These are phyloP conservation scores for Phytophthora lateralis DNA, from an alignment of 352 stramenopile genomes.

Conservation along the genomic window DNA sequence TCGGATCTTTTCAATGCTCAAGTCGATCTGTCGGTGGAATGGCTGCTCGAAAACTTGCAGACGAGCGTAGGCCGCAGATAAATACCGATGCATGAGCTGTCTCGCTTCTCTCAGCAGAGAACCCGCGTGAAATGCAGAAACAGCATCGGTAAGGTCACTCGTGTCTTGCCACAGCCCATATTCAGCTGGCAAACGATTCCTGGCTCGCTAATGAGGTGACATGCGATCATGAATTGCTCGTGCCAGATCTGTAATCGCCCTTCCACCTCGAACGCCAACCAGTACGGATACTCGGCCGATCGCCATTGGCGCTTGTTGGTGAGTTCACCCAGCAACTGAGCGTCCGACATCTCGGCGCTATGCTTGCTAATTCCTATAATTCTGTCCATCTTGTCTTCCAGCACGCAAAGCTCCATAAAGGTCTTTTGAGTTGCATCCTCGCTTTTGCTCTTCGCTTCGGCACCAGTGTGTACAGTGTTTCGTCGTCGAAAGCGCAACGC, in stretches of 20 bases:
- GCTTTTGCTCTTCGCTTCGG: slow-evolving; percentile 26
- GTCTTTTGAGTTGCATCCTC: slow-evolving; percentile 25
- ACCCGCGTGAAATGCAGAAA: slow-evolving; percentile 56
- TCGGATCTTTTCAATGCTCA: slow-evolving; percentile 31
- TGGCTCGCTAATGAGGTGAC: slow-evolving; percentile 69
- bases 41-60: slow-evolving; percentile 63
- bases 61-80: slow-evolving; percentile 49
- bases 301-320: slow-evolving; percentile 52
- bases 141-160: slow-evolving; percentile 89
- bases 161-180: slow-evolving; percentile 87
- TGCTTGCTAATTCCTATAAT: slow-evolving; percentile 25
- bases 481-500: slow-evolving; percentile 40
- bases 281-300: slow-evolving; percentile 62
- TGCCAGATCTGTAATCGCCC: slow-evolving; percentile 75
- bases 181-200: slow-evolving; percentile 85
- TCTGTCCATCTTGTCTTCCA: slow-evolving; percentile 13
- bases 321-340: slow-evolving; percentile 63
- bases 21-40: slow-evolving; percentile 62
- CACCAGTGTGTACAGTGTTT: slow-evolving; percentile 33
- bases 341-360: slow-evolving; percentile 12
- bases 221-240: slow-evolving; percentile 75
- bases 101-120: slow-evolving; percentile 63
- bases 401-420: slow-evolving; percentile 70
- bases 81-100: slow-evolving; percentile 64
- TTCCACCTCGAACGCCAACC: slow-evolving; percentile 90